Conservation (phyloP, 768 basidiomycete species). For the Paxillus rubicundulus region DNA sequence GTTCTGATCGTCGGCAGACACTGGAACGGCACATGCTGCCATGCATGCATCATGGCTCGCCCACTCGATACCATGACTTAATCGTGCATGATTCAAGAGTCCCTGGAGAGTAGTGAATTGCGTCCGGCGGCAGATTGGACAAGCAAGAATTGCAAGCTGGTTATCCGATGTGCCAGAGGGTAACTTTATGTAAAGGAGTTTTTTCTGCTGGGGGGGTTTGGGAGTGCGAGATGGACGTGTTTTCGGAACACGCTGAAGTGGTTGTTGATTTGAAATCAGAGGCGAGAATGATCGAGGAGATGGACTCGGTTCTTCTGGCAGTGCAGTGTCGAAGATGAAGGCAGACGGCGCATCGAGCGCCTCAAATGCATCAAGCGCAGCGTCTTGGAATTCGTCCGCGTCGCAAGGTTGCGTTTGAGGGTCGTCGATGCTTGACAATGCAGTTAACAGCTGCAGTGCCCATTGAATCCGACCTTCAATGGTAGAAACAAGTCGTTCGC, state of each 20-base stretch:
- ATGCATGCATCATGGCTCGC: slow-evolving; percentile 54
- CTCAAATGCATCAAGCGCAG: slow-evolving; percentile 43
- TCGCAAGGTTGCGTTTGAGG: slow-evolving; percentile 18
- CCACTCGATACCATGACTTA: slow-evolving; percentile 47
- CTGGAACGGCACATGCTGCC: slow-evolving; percentile 39
- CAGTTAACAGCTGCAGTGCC: slow-evolving; percentile 41
- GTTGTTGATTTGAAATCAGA: slow-evolving; percentile 9
- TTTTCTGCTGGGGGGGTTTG: slow-evolving; percentile 30
- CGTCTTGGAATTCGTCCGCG: slow-evolving; percentile 36
- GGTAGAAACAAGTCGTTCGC: slow-evolving; percentile 40
- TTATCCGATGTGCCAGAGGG: slow-evolving; percentile 26
- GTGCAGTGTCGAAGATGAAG: slow-evolving; percentile 32
- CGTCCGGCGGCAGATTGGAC: slow-evolving; percentile 42
- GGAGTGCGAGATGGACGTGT: slow-evolving; percentile 28
- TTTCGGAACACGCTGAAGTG: slow-evolving; percentile 20
- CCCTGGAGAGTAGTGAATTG: slow-evolving; percentile 53
- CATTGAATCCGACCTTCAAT: slow-evolving; percentile 46
- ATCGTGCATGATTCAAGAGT: slow-evolving; percentile 50
- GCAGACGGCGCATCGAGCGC: slow-evolving; percentile 39
- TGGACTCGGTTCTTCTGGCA: slow-evolving; percentile 22
- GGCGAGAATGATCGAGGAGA: slow-evolving; percentile 22
- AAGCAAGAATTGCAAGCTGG: slow-evolving; percentile 36
- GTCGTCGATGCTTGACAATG: slow-evolving; percentile 23
- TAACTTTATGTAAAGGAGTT: slow-evolving; percentile 41
- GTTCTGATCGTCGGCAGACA: slow-evolving; percentile 30